A percentile compares a stretch with the other conserved stretches of the same genome.
phyloP scores from a whole-genome alignment of 1,284 basidiomycete species.

The Sporisorium graminicola region DNA sequence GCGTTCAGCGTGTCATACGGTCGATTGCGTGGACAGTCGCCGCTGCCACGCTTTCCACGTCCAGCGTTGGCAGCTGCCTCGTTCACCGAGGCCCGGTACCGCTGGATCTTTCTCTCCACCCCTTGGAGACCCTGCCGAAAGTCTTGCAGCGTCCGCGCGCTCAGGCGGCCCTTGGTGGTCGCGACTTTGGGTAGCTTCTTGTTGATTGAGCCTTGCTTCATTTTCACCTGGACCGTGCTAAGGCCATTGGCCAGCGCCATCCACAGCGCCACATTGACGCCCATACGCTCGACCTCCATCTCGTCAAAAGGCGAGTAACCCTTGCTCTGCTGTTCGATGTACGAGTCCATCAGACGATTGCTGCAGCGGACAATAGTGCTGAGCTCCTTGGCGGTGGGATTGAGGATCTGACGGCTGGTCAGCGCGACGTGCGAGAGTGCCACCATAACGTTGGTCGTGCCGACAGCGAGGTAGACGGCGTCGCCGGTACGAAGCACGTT shows the following conservation, averaged over 20 bases:
- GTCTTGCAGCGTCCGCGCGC: not conserved
- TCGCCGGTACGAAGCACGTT: conserved; percentile 36
- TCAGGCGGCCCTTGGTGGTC: not conserved
- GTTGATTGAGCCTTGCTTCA: not conserved
- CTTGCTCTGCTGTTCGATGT: conserved; percentile 15
- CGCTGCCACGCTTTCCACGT: not conserved
- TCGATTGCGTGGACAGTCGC: conserved; percentile 4
- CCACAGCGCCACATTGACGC: conserved; percentile 13
- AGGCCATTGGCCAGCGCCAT: not conserved
- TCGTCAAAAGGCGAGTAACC: conserved; percentile 32
- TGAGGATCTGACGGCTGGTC: conserved; percentile 32
- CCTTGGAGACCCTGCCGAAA: conserved; percentile 8
- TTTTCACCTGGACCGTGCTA: not conserved
- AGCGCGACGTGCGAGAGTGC: conserved; percentile 29
- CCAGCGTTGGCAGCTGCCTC: not conserved
- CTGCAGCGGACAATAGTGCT: conserved; percentile 8
- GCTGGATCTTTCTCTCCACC: conserved; percentile 14
- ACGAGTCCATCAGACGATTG: conserved; percentile 21
- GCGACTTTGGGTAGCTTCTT: not conserved
- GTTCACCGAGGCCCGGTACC: conserved; percentile 17
- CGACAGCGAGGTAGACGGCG: conserved; percentile 26
- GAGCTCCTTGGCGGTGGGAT: conserved; percentile 18
- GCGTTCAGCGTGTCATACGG: conserved; percentile 13
- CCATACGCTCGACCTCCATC: conserved; percentile 23
- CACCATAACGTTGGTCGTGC: conserved; percentile 23